A percentile compares a stretch with the other conserved stretches of the same genome.
These are phyloP conservation scores for Pyricularia grisea DNA, from an alignment of 2,329 filamentous ascomycete species.

Conservation along the genomic window DNA sequence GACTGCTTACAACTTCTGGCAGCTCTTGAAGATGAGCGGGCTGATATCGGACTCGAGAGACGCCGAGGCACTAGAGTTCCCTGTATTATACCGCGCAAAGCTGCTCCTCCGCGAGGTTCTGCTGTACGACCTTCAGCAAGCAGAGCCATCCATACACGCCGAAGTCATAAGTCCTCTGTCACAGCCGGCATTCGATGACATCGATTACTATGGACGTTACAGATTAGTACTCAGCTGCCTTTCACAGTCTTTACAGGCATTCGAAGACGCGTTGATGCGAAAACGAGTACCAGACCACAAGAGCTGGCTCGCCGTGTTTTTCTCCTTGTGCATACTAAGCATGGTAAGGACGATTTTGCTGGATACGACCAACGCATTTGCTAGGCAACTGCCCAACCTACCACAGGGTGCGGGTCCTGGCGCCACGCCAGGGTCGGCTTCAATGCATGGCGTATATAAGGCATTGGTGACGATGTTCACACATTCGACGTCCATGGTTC, in stretches of 20 bases:
- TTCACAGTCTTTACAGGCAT: slow-evolving; percentile 40
- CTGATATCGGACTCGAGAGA: slow-evolving; percentile 37
- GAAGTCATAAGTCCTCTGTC: slow-evolving; percentile 23
- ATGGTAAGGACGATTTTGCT: slow-evolving; percentile 41
- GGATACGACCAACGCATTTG: slow-evolving; percentile 28
- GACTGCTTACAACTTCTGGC: slow-evolving; percentile 41
- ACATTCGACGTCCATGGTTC: slow-evolving; percentile 30
- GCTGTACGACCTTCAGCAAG: slow-evolving; percentile 43
- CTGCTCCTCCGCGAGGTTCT: slow-evolving; percentile 43
- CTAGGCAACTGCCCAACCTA: slow-evolving; percentile 7
- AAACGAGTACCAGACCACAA: slow-evolving; percentile 28
- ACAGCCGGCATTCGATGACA: slow-evolving; percentile 28
- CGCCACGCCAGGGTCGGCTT: slow-evolving; percentile 17
- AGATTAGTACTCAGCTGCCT: slow-evolving; percentile 40
- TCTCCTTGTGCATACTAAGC: slow-evolving; percentile 50
- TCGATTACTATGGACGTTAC: slow-evolving; percentile 36
- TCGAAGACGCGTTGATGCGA: slow-evolving; percentile 35
- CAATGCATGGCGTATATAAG: slow-evolving; percentile 41
- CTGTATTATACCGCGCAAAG: slow-evolving; percentile 44
- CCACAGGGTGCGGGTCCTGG: slow-evolving; percentile 6
- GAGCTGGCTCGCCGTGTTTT: slow-evolving; percentile 41
- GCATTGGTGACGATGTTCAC: slow-evolving; percentile 39
- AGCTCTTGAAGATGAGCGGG: slow-evolving; percentile 40
- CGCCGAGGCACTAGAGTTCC: slow-evolving; percentile 37
- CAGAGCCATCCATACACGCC: slow-evolving; percentile 32